Evolutionary conservation across 495 filamentous ascomycete species (phyloP), one percentile per base, ranked within the genome.

Genomic region (Aspergillus incahuasiensis): DNA sequence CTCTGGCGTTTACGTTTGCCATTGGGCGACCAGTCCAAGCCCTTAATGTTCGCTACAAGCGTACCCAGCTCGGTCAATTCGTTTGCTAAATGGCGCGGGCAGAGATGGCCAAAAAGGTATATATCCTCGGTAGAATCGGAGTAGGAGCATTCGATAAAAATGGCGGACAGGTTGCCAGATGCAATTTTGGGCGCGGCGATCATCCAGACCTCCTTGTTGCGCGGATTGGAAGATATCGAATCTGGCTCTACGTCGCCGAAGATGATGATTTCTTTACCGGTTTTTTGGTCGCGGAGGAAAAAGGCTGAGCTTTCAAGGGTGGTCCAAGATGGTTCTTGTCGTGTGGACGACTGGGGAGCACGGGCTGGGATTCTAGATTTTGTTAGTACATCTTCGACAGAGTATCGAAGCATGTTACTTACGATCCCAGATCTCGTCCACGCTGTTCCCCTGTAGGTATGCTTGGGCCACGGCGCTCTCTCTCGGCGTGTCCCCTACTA

Each of bases 171-270:
- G 11, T 77, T 72, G 1, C 88, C 87, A 1, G 73, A 66, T 4
- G 74, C 83, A 19, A 97, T 82, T 62, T 94, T 95, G 9, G 84
- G 85, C 0, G 91, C 95, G 1, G 92, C 92, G 60, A 90, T 84
- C 43, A 78, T 75, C 94, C 94, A 98, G 11, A 97, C 84, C 9
- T 72, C 75, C 32, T 70, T 73, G 58, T 90, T 98, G 28, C 90
- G 84, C n/a, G 91, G 89, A 4, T 82, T 83, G 4, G 90, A 68
- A 0, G 90, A 92, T 43, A 97, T 69, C 9, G 84, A 84, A 66
- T 98, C 94, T 8, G 94, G 92, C 65, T 98, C 94, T 34, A 97
- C 86, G 62, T 98, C 94, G 39, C 94, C 94, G 65, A 96, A 97
- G 54, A 98, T 86, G 42, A 98, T 82, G 21, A 97, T 81, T 71